Base-by-base conservation (phyloP, 257 asterid species). In the Solanum phureja region DNA sequence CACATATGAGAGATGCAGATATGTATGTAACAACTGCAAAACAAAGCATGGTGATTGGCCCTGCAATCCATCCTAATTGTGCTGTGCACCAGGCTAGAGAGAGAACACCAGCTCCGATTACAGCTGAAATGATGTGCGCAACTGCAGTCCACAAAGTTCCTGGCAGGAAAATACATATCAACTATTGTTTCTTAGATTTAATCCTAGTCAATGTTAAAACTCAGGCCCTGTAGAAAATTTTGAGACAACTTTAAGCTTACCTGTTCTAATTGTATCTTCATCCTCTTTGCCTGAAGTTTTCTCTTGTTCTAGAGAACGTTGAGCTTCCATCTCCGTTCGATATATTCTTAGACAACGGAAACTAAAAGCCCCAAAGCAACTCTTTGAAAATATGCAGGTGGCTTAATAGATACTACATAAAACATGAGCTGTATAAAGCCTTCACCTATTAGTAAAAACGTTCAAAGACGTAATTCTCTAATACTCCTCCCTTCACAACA, bases 11-110 rank as follows among this genome's bases (percentile, higher is more conserved):
- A 42, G 74, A 69, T 8, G 95, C 91, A 23, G 99, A 93, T 66
- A 91, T 27, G 33, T 92, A 85, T 2, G 98, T 94, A 31, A 96
- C 89, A 3, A 86, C 89, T 73, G 98, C 98, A 88, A 96, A 96
- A 13, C 91, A 88, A 27, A 92, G 37, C 93, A 96, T 64, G 71
- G 93, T 81, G 35, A 93, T 42, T 3, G 99, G 98, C 42, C 96
- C 99, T 21, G 95, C 98, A 73, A 95, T 89, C 98, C 99, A 96
- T 31, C 99, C 99, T 6, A 95, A 92, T 90, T 88, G 95, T 2
- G 99, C 91, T 72, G 92, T 88, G 88, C 98, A 90, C 99, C 99
- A 95, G 37, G 99, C 96, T 37, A 96, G 84, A 1, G 99, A 92
- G 35, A 95, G 83, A 37, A 96, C 98, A 1, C 99, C 99, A 10